Evolutionary conservation across 73 alveolate genomes (phyloP), one percentile per base, ranked within the genome.

Genomic region (Paraurostyla sp.): DNA sequence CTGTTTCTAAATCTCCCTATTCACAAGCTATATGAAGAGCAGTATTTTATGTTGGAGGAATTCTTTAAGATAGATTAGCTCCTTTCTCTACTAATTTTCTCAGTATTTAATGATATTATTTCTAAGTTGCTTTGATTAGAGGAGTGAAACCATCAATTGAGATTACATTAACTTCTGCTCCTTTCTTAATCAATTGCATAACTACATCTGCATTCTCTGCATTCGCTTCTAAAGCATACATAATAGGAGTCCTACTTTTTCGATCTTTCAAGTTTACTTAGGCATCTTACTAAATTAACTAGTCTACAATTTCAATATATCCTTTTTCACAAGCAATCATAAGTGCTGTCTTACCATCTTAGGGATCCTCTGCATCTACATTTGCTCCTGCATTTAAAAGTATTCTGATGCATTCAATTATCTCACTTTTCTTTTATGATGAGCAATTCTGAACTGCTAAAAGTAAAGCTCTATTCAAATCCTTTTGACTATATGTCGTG

Each of bases 171-270:
- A 89, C 92, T 27, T 89, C 86, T 30, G 95, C 95, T 16, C 56
- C 82, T 41, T 60, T 60, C 1, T 62, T 63, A 23, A 89, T 65
- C 41, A 89, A 83, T 23, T 30, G 42, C 68, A 38, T 41, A 13
- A 89, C 92, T 20, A 89, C 92, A 62, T 89, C 95, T 13, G 50
- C 83, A 32, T 89, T 89, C 59, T 89, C 91, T 11, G 76, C 95
- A 56, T 81, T 43, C 9, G 88, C 57, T 35, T 89, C 95, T 25
- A 80, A 11, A 40, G 88, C 91, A 65, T 62, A 89, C 76, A 89
- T 11, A 6, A 89, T 76, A 30, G 95, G 87, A n/a, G 92, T 57
- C 0, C 92, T 33, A 27, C 0, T 16, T 41, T 82, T 50, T 27
- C 75, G 81, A 56, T 82, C 95, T 40, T 49, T 43, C n/a, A 38